Evolutionary conservation across 2,329 filamentous ascomycete species (phyloP).

Genomic region (Pestalotiopsis sp.): DNA sequence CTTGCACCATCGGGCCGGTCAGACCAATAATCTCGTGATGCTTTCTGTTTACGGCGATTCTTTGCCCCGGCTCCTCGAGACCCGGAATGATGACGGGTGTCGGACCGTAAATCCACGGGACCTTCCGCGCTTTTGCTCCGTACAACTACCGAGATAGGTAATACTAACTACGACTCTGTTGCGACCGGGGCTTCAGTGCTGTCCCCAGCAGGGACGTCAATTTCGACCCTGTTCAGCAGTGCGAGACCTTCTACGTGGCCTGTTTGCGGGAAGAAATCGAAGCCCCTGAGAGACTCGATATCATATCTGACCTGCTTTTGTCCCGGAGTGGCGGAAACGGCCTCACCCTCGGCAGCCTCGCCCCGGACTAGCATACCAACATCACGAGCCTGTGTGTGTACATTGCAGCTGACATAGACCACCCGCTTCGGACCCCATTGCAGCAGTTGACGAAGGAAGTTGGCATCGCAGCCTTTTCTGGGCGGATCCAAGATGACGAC

Average conservation of each 20-base stretch:
- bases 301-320: slow-evolving; percentile 61
- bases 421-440: slow-evolving; percentile 77
- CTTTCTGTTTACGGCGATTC: background rate
- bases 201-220: slow-evolving; percentile 11
- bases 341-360: slow-evolving; percentile 42
- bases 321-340: slow-evolving; percentile 32
- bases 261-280: slow-evolving; percentile 96
- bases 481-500: slow-evolving; percentile 97
- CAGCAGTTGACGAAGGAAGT: slow-evolving; percentile 82
- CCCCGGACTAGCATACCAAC: slow-evolving; percentile 86
- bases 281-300: slow-evolving; percentile 88
- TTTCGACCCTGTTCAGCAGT: slow-evolving; percentile 61
- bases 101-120: background rate
- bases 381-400: slow-evolving; percentile 95
- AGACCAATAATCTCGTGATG: background rate
- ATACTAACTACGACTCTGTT: background rate
- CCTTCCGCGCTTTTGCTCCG: background rate
- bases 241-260: slow-evolving; percentile 72
- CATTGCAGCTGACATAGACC: slow-evolving; percentile 96
- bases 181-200: background rate
- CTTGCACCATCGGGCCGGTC: background rate
- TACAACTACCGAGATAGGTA: background rate
- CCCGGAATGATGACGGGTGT: background rate
- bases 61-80: background rate
- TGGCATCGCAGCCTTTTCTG: slow-evolving; percentile 87